These are phyloP conservation scores for Monosporascus sp. DNA, from an alignment of 2,329 filamentous ascomycete species.

Conservation along the genomic window DNA sequence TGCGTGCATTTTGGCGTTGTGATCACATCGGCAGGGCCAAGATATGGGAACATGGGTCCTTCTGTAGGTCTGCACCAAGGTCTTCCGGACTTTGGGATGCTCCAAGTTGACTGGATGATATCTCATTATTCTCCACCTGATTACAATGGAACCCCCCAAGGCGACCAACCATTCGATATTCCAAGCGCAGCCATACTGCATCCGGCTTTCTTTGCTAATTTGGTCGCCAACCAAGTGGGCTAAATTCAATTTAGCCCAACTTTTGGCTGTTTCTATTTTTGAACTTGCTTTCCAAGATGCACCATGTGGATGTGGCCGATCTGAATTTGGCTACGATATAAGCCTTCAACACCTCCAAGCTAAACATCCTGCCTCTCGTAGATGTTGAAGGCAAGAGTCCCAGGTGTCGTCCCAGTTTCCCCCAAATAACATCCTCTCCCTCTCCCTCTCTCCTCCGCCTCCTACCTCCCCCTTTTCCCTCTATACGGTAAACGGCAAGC, in stretches of 20 bases:
- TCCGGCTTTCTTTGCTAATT: background rate
- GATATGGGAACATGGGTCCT: background rate
- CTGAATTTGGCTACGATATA: constrained; percentile 50
- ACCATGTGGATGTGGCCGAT: constrained; percentile 27
- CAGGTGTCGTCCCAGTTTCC: constrained; percentile 47
- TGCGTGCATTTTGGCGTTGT: background rate
- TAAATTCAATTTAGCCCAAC: background rate
- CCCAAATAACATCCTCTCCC: constrained; percentile 32
- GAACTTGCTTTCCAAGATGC: background rate
- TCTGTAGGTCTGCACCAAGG: background rate
- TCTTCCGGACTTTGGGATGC: background rate
- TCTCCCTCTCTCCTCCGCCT: constrained; percentile 29
- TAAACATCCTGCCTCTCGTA: constrained; percentile 35
- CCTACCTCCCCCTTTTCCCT: constrained; percentile 26
- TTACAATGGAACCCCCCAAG: background rate
- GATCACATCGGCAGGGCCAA: background rate
- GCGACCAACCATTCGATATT: background rate
- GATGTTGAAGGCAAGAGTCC: constrained; percentile 39
- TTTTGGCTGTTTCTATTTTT: constrained; percentile 1
- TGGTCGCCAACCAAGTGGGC: background rate
- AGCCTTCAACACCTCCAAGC: constrained; percentile 46
- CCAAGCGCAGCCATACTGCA: background rate
- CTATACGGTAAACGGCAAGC: constrained; percentile 48
- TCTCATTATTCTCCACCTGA: background rate
- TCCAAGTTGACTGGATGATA: background rate